Evolutionary conservation across 2,329 filamentous ascomycete species (phyloP).

Genomic region (Fonsecaea erecta): DNA sequence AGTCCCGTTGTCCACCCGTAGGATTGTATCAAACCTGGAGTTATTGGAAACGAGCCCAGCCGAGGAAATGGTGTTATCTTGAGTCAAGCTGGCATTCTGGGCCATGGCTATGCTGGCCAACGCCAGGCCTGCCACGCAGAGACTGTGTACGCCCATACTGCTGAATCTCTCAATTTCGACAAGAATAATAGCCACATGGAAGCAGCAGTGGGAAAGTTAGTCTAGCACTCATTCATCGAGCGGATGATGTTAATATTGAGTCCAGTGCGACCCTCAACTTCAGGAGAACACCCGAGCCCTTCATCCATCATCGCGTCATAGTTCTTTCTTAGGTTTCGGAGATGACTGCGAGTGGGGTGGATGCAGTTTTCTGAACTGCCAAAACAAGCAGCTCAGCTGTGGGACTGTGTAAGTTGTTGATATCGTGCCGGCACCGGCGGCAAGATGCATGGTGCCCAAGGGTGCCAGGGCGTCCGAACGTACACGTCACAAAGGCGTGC

Average conservation of each 20-base stretch:
- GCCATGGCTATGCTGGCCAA: neutral
- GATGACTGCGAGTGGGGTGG: neutral
- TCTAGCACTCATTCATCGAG: neutral
- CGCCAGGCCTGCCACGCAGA: neutral
- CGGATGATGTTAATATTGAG: neutral
- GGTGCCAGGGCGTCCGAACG: neutral
- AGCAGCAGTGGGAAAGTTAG: neutral
- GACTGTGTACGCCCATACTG: neutral
- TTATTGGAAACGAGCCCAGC: slow-evolving; percentile 23
- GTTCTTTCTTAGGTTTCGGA: neutral
- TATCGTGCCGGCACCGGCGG: too few species aligned
- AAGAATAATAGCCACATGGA: neutral
- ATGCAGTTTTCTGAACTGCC: neutral
- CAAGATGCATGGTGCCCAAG: neutral
- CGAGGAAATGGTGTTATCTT: slow-evolving; percentile 27
- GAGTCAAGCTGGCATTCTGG: slow-evolving; percentile 21
- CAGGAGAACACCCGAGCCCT: neutral
- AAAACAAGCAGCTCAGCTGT: neutral
- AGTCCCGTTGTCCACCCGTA: slow-evolving; percentile 54
- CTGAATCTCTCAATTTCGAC: neutral
- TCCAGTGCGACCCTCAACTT: neutral
- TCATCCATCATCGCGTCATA: neutral
- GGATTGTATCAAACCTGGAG: slow-evolving; percentile 25
- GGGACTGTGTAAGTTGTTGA: neutral
- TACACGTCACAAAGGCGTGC: slow-evolving; percentile 5